phyloP scores from a whole-genome alignment of 2,329 filamentous ascomycete species.

The Lecanicillium sp. region DNA sequence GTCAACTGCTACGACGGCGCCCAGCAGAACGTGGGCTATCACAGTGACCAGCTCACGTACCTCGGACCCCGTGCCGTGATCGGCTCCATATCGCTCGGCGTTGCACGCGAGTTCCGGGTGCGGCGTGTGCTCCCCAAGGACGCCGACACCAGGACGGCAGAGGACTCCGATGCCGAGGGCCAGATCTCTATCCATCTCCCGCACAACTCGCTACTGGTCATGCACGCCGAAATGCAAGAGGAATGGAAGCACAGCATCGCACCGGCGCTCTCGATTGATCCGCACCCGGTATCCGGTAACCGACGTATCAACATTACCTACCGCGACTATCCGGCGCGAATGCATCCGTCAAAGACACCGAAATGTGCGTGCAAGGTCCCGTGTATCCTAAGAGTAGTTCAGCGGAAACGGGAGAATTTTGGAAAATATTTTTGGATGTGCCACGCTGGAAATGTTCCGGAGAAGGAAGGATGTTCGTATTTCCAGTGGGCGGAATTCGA shows the following conservation, averaged over 20 bases:
- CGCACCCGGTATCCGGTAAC: conserved; percentile 75
- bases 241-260: conserved; percentile 89
- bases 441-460: conserved; percentile 65
- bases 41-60: conserved; percentile 89
- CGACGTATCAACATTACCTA: conserved; percentile 92
- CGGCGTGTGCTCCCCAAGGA: conserved; percentile 65
- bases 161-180: conserved; percentile 60
- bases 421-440: conserved; percentile 95
- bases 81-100: conserved; percentile 82
- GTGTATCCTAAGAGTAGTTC: conserved; percentile 67
- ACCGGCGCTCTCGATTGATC: conserved; percentile 69
- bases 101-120: conserved; percentile 88
- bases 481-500: conserved; percentile 86
- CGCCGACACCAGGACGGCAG: conserved; percentile 31
- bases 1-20: conserved; percentile 90
- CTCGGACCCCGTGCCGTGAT: conserved; percentile 84
- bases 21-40: conserved; percentile 80
- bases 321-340: conserved; percentile 69
- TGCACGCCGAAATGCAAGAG: conserved; percentile 98
- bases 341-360: conserved; percentile 75
- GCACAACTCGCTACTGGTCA: conserved; percentile 87
- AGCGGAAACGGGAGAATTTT: conserved; percentile 67
- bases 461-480: conserved; percentile 63
- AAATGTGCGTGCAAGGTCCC: conserved; percentile 70
- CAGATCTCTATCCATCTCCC: conserved; percentile 91